Evolutionary conservation across 768 basidiomycete species (phyloP), one percentile per base, ranked within the genome.

Genomic region (Boletus rex-veris): DNA sequence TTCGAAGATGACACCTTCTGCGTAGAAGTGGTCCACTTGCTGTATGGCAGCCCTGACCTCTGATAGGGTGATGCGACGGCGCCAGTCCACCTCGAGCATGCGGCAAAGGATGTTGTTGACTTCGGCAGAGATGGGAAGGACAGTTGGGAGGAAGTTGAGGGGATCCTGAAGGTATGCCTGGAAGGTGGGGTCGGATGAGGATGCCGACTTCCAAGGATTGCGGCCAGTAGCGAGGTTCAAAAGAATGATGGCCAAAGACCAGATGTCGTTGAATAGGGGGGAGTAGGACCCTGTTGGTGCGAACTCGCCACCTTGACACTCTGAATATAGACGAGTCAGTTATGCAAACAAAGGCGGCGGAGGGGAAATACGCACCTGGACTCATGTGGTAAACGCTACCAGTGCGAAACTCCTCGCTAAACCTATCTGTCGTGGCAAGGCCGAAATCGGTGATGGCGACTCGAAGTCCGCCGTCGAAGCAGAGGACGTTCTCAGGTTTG

Each of bases 311-410:
- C 89, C 69, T 65, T 97, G 89, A 68, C 96, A 97, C 70, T 98
- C 92, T 98, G 58, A 55, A 58, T 9, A 40, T 7, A 21, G 64
- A 72, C 36, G 64, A 68, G 61, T 58, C 28, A 58, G 58, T 26
- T 47, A 56, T 38, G 48, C 47, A 33, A 53, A 58, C 16, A 16
- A 55, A 49, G 40, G 49, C 50, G 54, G 58, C 26, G 16, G 26
- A 42, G 47, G 43, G 26, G 50, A 40, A 43, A 44, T 51, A 70
- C 80, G 46, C 71, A 85, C 90, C 92, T 72, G 95, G 95, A 65
- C 92, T 94, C 89, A 98, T 95, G 73, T 97, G 96, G 72, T 93
- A 97, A n/a, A 94, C 84, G 63, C 91, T 94, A n/a, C 95, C 95
- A 35, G 94, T 97, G 48, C 91, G 84, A 71, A 94, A 92, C 70